These are phyloP conservation scores for Pezicula carpinea DNA, from an alignment of 2,329 filamentous ascomycete species.

Conservation along the genomic window DNA sequence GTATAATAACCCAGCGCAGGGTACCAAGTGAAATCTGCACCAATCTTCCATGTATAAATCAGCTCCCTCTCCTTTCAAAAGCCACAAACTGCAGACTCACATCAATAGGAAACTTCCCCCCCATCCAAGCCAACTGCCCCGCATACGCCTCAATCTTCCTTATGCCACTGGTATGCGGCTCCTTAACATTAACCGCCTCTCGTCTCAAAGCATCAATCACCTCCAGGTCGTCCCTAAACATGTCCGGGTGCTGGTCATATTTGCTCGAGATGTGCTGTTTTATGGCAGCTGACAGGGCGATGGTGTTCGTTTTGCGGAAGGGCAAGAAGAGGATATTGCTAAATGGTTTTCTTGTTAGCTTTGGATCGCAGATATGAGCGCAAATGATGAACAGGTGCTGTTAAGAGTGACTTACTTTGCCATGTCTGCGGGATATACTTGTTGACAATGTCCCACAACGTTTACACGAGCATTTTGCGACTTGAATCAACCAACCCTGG, in stretches of 20 bases:
- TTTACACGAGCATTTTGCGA: too few species aligned
- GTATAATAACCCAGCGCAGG: slow-evolving; percentile 87
- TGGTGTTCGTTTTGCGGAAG: slow-evolving; percentile 77
- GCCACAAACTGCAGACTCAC: slow-evolving; percentile 40
- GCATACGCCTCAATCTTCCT: slow-evolving; percentile 88
- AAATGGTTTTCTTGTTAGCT: neutral
- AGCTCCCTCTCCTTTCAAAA: slow-evolving; percentile 4
- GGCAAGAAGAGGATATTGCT: slow-evolving; percentile 43
- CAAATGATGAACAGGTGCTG: too few species aligned
- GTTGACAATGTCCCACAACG: neutral
- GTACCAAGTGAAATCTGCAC: slow-evolving; percentile 95
- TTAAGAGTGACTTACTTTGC: neutral
- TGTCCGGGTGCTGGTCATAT: slow-evolving; percentile 98
- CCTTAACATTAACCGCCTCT: slow-evolving; percentile 83
- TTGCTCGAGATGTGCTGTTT: slow-evolving; percentile 95
- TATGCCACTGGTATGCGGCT: slow-evolving; percentile 82
- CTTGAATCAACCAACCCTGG: neutral
- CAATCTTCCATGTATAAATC: slow-evolving; percentile 54
- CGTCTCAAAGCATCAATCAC: slow-evolving; percentile 77
- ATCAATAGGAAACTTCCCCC: slow-evolving; percentile 94
- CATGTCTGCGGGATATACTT: neutral
- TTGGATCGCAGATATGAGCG: neutral
- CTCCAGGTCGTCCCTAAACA: slow-evolving; percentile 87
- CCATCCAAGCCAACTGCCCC: slow-evolving; percentile 87
- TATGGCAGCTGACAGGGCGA: slow-evolving; percentile 77